Conservation (phyloP, 108 stramenopile genomes). For the Skeletonema marinoi region DNA sequence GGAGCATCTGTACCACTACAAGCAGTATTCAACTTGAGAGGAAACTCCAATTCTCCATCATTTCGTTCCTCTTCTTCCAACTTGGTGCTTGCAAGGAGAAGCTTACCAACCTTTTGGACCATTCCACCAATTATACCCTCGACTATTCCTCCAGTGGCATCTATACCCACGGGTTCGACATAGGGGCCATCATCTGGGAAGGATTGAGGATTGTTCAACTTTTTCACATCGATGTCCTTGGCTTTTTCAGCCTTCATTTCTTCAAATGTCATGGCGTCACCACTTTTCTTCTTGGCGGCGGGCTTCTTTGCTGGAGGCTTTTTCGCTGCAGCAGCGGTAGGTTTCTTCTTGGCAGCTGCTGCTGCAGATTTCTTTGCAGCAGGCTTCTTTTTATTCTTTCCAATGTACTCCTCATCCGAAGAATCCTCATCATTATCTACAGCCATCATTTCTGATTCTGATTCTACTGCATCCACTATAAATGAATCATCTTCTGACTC, state of each 20-base stretch:
- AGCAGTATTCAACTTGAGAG: constrained; percentile 60
- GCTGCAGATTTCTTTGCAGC: background rate
- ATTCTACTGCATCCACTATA: constrained; percentile 6
- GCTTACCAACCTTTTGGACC: constrained; percentile 58
- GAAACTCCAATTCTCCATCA: constrained; percentile 23
- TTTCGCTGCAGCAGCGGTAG: background rate
- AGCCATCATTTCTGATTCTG: constrained; percentile 2
- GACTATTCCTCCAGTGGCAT: constrained; percentile 69
- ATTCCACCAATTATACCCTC: constrained; percentile 55
- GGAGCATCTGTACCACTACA: constrained; percentile 81
- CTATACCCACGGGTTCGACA: constrained; percentile 68
- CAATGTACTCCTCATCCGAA: background rate
- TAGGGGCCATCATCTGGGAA: constrained; percentile 32
- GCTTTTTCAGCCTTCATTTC: background rate
- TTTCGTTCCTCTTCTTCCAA: constrained; percentile 9
- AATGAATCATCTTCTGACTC: constrained; percentile 21
- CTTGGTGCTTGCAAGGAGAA: constrained; percentile 27
- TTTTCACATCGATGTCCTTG: constrained; percentile 11
- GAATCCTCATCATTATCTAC: background rate
- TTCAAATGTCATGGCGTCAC: background rate
- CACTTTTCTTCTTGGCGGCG: constrained; percentile 5
- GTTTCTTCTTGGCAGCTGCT: background rate
- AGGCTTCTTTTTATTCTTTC: constrained; percentile 10
- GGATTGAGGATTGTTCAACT: constrained; percentile 19
- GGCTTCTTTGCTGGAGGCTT: background rate